A percentile compares a stretch with the other conserved stretches of the same genome.
phyloP scores from a whole-genome alignment of 257 asterid genomes.

The Eustoma russellianum region DNA sequence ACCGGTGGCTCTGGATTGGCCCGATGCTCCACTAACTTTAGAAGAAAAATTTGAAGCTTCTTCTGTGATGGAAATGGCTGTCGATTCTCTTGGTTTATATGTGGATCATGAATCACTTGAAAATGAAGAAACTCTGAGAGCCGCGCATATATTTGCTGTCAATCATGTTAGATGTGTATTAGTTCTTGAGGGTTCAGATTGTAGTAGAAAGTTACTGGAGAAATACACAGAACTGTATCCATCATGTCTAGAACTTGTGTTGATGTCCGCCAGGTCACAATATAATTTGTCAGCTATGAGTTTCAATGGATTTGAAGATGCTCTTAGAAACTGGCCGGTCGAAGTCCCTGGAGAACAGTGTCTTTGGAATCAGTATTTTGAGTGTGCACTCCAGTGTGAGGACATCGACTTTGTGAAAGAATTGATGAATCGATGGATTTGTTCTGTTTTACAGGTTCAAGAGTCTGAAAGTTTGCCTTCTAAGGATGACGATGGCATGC shows the following conservation, averaged over 20 bases:
- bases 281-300: conserved; percentile 16
- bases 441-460: conserved; percentile 13
- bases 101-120: conserved; percentile 24
- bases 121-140: conserved; percentile 30
- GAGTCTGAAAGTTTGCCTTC: conserved; percentile 3
- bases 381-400: conserved; percentile 21
- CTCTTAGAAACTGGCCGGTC: conserved; percentile 31
- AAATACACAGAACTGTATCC: conserved; percentile 33
- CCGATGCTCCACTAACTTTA: conserved; percentile 13
- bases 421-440: conserved; percentile 33
- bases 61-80: conserved; percentile 31
- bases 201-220: conserved; percentile 28
- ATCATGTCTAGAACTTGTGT: conserved; percentile 37
- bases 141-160: conserved; percentile 34
- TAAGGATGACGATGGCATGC: conserved; percentile 7
- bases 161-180: conserved; percentile 35
- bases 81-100: conserved; percentile 24
- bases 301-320: conserved; percentile 35
- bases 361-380: conserved; percentile 41
- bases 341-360: conserved; percentile 37
- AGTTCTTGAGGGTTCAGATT: conserved; percentile 32
- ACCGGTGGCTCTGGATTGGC: conserved; percentile 36
- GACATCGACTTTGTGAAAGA: conserved; percentile 22
- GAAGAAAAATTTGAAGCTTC: conserved; percentile 33
- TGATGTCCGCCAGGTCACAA: conserved; percentile 33